These are phyloP conservation scores for Panus rudis DNA, from an alignment of 768 basidiomycete genomes.

Conservation along the genomic window DNA sequence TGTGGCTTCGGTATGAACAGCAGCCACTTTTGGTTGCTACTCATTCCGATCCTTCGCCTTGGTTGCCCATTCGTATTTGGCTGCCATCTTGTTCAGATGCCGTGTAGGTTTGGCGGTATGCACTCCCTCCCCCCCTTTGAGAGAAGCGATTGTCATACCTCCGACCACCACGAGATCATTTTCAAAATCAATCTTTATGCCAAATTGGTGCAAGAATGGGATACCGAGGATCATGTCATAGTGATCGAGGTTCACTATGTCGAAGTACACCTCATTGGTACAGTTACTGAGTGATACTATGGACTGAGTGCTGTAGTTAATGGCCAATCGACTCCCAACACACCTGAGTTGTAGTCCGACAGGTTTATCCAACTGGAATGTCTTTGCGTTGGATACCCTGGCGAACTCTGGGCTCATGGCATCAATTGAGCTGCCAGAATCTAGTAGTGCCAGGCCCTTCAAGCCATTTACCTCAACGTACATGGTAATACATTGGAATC, in stretches of 20 bases:
- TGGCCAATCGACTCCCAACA: constrained; percentile 1
- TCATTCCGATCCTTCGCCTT: background rate
- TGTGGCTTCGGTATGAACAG: too few species aligned
- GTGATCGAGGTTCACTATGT: constrained; percentile 7
- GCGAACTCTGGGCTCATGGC: constrained; percentile 2
- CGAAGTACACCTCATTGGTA: background rate
- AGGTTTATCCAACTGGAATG: background rate
- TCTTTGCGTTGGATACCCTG: background rate
- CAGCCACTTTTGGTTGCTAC: background rate
- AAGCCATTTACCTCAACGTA: constrained; percentile 4
- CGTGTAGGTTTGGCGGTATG: background rate
- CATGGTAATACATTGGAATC: background rate
- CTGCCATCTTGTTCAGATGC: background rate
- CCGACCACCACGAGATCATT: background rate
- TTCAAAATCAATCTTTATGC: background rate
- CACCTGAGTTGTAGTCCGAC: constrained; percentile 2
- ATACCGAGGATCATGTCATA: constrained; percentile 6
- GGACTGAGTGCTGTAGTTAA: background rate
- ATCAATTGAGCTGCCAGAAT: constrained; percentile 4
- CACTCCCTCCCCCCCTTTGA: background rate
- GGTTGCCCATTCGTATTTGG: background rate
- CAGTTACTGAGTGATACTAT: background rate
- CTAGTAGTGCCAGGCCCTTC: constrained; percentile 2
- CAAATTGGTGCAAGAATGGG: background rate
- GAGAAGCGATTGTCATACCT: background rate